Base-by-base conservation (phyloP, 2,329 filamentous ascomycete genomes). In the Fusarium scirpi region DNA sequence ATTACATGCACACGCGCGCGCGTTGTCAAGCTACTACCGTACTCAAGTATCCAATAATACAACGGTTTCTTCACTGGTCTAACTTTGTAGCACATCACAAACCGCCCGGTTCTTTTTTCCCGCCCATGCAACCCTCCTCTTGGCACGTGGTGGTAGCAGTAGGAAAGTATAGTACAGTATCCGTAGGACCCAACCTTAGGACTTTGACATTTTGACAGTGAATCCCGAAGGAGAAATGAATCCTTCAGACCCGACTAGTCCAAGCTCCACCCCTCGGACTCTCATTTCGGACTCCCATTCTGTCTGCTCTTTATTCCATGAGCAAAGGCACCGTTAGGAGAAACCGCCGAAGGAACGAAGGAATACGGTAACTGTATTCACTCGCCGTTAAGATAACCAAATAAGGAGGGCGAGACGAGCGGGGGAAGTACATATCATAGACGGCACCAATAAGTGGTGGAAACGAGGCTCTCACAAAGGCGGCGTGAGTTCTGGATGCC, bases 41-140 rank as follows among this genome's bases (percentile, higher is more conserved):
- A 38, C 34, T n/a, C 34, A n/a, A 38, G 18, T 16, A 51, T 20
- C 62, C 63, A 66, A 66, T 66, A 29, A 49, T 55, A 66, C 25
- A 53, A 20, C 40, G 20, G 27, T 34, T 34, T 34, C 18, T 55
- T 48, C 22, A 24, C 32, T n/a, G 32, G 49, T 25, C 25, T 18
- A 53, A 54, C 47, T 51, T 59, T 30, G 63, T 60, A 65, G 44
- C 62, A 61, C 62, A 53, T 25, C 45, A 20, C 25, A 47, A 47
- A 30, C 32, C 61, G 43, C 60, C 45, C 45, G 44, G 38, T 48
- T 47, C 32, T 38, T 30, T 41, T 47, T 51, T 41, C 32, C 47
- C 48, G 49, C 34, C 49, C 62, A 67, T 66, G 63, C 48, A 66
- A 55, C 55, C 62, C 62, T 46, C 62, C 55, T 41, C n/a, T 53